These are phyloP conservation scores for Lithocarpus polystachyus DNA, from an alignment of 306 rosid genomes.

Conservation along the genomic window DNA sequence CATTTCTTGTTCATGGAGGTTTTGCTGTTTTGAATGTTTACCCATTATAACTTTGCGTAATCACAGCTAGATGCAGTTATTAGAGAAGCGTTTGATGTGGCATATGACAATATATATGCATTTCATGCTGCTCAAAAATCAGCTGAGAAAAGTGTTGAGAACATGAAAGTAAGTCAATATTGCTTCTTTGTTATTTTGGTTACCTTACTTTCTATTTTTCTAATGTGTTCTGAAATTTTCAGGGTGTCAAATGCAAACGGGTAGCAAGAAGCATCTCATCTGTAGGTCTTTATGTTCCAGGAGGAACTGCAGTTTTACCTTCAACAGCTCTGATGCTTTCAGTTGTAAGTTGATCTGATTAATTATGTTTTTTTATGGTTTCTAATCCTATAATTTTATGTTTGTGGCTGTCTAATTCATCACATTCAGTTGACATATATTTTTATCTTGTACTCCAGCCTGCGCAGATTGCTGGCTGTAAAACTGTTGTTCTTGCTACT, in stretches of 20 bases:
- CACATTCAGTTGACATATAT: constrained; percentile 24
- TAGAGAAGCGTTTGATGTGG: constrained; percentile 86
- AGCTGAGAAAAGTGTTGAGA: constrained; percentile 66
- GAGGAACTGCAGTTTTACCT: constrained; percentile 98
- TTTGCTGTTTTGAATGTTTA: background rate
- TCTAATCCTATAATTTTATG: background rate
- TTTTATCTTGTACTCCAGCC: constrained; percentile 52
- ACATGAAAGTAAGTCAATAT: constrained; percentile 73
- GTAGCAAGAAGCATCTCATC: constrained; percentile 94
- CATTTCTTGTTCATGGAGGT: background rate
- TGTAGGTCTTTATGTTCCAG: constrained; percentile 98
- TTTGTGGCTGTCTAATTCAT: constrained; percentile 1
- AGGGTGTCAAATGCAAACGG: constrained; percentile 97
- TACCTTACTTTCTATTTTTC: background rate
- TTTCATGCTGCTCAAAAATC: constrained; percentile 92
- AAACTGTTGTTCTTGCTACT: constrained; percentile 88
- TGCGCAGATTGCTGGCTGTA: constrained; percentile 95
- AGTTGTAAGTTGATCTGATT: constrained; percentile 61
- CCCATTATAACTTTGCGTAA: constrained; percentile 8
- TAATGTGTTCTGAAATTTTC: constrained; percentile 30
- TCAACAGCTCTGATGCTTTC: constrained; percentile 98
- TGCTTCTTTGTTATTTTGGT: constrained; percentile 12
- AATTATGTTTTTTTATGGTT: background rate
- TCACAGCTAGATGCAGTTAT: constrained; percentile 70
- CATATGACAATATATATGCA: constrained; percentile 86